phyloP scores from a whole-genome alignment of 768 basidiomycete species.

The Harrya chromipes region DNA sequence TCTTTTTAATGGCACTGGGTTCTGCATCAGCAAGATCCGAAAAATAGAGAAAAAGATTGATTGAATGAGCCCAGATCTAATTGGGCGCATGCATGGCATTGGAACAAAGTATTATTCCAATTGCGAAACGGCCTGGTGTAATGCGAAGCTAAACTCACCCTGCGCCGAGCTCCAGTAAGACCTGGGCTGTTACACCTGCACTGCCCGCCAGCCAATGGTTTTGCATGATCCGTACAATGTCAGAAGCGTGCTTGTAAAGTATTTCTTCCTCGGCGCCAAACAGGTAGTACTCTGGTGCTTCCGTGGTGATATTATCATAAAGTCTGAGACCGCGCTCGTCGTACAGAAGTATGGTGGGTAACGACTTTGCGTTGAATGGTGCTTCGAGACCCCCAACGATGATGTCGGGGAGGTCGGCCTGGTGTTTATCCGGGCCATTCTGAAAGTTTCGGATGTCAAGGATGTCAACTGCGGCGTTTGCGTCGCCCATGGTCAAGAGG shows the following conservation, averaged over 20 bases:
- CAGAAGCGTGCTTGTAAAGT: constrained; percentile 63
- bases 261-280: constrained; percentile 88
- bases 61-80: too few species aligned
- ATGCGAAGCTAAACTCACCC: constrained; percentile 54
- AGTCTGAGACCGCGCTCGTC: constrained; percentile 81
- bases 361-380: constrained; percentile 51
- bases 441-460: constrained; percentile 22
- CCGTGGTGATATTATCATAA: constrained; percentile 82
- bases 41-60: not conserved
- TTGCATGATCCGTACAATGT: constrained; percentile 77
- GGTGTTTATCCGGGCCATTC: not conserved
- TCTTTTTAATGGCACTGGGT: constrained; percentile 79
- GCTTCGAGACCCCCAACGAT: constrained; percentile 55
- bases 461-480: constrained; percentile 15
- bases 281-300: constrained; percentile 82
- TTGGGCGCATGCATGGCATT: not conserved
- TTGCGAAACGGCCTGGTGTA: not conserved
- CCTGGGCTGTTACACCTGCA: constrained; percentile 40
- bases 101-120: not conserved
- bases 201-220: constrained; percentile 20
- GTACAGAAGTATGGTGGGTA: constrained; percentile 86
- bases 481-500: constrained; percentile 19
- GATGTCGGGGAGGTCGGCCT: constrained; percentile 39
- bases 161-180: constrained; percentile 89
- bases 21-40: constrained; percentile 8